These are phyloP conservation scores for Fusarium sp. DNA, from an alignment of 2,329 filamentous ascomycete species.

Conservation along the genomic window DNA sequence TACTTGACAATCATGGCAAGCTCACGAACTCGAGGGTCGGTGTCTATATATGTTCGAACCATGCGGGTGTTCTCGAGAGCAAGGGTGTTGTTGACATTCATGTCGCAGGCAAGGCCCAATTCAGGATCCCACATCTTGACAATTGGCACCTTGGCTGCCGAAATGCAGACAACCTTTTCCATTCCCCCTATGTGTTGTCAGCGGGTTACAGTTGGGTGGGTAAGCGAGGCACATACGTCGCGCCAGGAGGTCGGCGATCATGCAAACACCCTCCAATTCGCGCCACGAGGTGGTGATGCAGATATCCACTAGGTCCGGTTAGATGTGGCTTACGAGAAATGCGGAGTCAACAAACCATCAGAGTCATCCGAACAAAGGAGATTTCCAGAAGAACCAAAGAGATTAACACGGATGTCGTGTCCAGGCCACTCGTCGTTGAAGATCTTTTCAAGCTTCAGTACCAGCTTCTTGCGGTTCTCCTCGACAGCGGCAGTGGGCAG, in stretches of 20 bases:
- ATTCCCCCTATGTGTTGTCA: constrained; percentile 81
- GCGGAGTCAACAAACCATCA: constrained; percentile 74
- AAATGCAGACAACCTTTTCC: constrained; percentile 95
- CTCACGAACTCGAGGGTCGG: constrained; percentile 89
- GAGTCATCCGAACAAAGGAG: constrained; percentile 94
- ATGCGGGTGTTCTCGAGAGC: constrained; percentile 97
- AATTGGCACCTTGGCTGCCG: constrained; percentile 95
- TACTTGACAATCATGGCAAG: constrained; percentile 98
- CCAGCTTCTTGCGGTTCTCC: constrained; percentile 77
- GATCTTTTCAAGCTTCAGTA: constrained; percentile 88
- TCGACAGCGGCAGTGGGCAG: constrained; percentile 85
- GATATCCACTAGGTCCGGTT: constrained; percentile 79
- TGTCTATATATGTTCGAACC: constrained; percentile 96
- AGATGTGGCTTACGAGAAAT: constrained; percentile 7
- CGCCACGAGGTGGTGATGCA: constrained; percentile 95
- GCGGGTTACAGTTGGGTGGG: neutral
- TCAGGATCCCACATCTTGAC: constrained; percentile 99
- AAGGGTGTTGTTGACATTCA: constrained; percentile 98
- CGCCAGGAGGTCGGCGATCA: constrained; percentile 86
- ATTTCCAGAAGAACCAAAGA: constrained; percentile 99
- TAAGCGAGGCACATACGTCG: constrained; percentile 73
- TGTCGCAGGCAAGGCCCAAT: constrained; percentile 88
- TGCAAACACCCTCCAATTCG: constrained; percentile 88
- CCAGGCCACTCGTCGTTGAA: constrained; percentile 94
- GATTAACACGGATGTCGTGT: constrained; percentile 87